Evolutionary conservation across 2,329 filamentous ascomycete species (phyloP), one percentile per base, ranked within the genome.

Genomic region (Scytalidium sp.): DNA sequence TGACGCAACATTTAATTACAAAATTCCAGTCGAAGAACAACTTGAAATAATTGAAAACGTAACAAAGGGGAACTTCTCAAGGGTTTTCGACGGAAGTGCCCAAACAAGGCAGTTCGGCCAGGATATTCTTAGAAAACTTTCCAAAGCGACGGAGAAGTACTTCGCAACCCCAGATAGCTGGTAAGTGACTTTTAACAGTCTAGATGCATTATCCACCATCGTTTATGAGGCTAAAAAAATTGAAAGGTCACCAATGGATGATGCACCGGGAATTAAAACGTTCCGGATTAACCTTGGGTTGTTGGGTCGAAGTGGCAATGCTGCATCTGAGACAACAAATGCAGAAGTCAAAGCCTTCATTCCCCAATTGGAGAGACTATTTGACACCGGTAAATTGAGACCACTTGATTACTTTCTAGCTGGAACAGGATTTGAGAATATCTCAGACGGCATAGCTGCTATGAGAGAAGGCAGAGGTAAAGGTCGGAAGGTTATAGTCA

Each of bases 91-190:
- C 43, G 55, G 67, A 3, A 67, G 61, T 27, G 59, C 60, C 1
- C 50, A 59, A 39, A 60, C 61, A 1, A 55, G 60, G 7, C 59
- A 66, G 8, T 51, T 64, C 1, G 68, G 64, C 19, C 54, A 67
- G 32, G 60, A 60, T 42, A 64, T 64, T 11, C 58, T 72, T 1
- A 54, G 57, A 36, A 47, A 56, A 21, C 43, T 56, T 43, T 61
- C 65, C 1, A 56, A 50, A 2, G 60, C 47, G 1, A 25, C 44
- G 9, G 36, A 44, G 3, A 71, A 69, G 45, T 64, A 61, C 40
- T 67, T 69, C 39, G 52, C 60, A 1, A 67, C 64, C 0, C 64
- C 64, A 2, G 66, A 70, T 52, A 64, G 65, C 45, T 68, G 65
- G 69, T 70, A 51, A 54, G 55, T 44, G 40, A 32, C 19, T 9